Conservation (phyloP, 2,329 filamentous ascomycete genomes). For the Elsinoe australis region DNA sequence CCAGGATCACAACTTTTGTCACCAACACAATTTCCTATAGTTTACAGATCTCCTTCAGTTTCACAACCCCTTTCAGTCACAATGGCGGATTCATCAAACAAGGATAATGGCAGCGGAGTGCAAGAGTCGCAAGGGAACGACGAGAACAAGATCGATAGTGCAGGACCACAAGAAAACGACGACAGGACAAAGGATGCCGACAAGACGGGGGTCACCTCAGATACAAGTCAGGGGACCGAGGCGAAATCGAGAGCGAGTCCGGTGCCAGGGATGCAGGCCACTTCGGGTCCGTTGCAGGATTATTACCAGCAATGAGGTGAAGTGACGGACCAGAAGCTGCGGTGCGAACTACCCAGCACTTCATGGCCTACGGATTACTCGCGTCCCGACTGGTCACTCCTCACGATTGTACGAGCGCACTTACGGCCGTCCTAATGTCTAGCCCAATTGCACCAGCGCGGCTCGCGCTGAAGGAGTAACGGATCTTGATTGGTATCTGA, state of each 20-base stretch:
- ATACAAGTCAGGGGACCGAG: constrained; percentile 1
- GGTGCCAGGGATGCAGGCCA: constrained; percentile 29
- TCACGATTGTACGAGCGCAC: too few species aligned
- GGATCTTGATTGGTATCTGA: constrained; percentile 3
- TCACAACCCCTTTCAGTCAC: constrained; percentile 3
- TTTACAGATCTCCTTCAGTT: too few species aligned
- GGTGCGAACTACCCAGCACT: too few species aligned
- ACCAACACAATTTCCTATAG: too few species aligned
- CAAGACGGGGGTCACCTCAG: constrained; percentile 4
- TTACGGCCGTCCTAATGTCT: constrained; percentile 10
- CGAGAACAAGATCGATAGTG: constrained; percentile 9
- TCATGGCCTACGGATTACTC: too few species aligned
- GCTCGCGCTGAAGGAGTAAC: constrained; percentile 2
- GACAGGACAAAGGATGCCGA: not conserved
- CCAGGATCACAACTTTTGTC: too few species aligned
- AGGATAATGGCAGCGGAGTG: constrained; percentile 13
- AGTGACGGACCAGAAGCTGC: not conserved
- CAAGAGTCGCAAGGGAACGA: not conserved
- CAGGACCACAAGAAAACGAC: constrained; percentile 1
- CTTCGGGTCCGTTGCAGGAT: constrained; percentile 28
- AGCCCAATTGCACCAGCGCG: constrained; percentile 1
- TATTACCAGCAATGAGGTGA: constrained; percentile 19
- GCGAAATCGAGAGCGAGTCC: constrained; percentile 15
- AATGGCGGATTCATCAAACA: constrained; percentile 8
- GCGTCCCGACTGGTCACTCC: too few species aligned